Evolutionary conservation across 2,329 filamentous ascomycete species (phyloP).

Genomic region (Ophiosphaerella narmari): DNA sequence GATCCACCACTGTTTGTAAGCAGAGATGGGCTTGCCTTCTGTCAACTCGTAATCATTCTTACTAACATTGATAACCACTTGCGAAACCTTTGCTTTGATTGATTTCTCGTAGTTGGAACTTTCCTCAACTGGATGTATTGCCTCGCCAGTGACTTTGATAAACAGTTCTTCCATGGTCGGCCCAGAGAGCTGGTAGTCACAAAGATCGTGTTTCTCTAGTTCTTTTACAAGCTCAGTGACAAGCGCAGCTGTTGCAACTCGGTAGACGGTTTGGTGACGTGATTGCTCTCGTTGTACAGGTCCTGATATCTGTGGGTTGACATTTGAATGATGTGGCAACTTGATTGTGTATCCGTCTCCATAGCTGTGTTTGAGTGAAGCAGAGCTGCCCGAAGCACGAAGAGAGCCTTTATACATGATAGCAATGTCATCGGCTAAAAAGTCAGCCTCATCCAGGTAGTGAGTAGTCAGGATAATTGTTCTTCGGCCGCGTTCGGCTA

Average conservation of each 20-base stretch:
- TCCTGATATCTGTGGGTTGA: slow-evolving; percentile 16
- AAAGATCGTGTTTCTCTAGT: slow-evolving; percentile 68
- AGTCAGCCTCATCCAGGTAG: slow-evolving; percentile 87
- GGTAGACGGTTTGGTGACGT: slow-evolving; percentile 76
- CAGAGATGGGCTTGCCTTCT: slow-evolving; percentile 70
- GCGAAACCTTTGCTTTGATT: slow-evolving; percentile 8
- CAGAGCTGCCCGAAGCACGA: slow-evolving; percentile 78
- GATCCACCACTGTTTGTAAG: slow-evolving; percentile 69
- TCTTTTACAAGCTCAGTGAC: slow-evolving; percentile 71
- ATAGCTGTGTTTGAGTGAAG: slow-evolving; percentile 76
- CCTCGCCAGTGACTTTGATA: slow-evolving; percentile 77
- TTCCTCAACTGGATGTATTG: slow-evolving; percentile 6
- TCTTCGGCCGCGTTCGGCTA: slow-evolving; percentile 77
- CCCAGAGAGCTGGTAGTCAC: slow-evolving; percentile 80
- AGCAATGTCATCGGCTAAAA: slow-evolving; percentile 82
- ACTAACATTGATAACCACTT: slow-evolving; percentile 1
- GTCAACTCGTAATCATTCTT: slow-evolving; percentile 51
- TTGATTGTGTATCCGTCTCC: slow-evolving; percentile 71
- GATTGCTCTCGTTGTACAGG: slow-evolving; percentile 46
- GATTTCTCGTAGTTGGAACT: slow-evolving; percentile 46
- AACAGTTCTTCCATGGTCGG: slow-evolving; percentile 93
- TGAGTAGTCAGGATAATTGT: slow-evolving; percentile 88
- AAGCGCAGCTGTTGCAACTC: slow-evolving; percentile 67
- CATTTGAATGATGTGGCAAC: slow-evolving; percentile 16
- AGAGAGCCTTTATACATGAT: slow-evolving; percentile 82